These are phyloP conservation scores for Pyrus hybrid DNA, from an alignment of 331 rosid genomes.

Conservation along the genomic window DNA sequence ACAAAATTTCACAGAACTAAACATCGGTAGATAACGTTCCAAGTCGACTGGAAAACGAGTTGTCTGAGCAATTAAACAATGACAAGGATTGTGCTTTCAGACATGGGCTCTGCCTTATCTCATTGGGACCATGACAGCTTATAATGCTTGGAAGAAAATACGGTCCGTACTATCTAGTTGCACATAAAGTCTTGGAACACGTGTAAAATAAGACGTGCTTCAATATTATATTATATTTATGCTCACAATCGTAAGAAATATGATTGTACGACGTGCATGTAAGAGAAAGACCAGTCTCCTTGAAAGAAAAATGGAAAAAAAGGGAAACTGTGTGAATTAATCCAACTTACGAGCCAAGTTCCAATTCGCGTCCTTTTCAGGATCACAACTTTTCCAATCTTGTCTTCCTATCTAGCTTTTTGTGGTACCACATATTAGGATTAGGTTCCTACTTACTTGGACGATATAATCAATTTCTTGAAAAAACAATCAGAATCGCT, in stretches of 20 bases:
- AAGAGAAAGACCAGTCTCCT: not conserved
- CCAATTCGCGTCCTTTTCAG: too few species aligned
- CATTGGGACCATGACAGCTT: not conserved
- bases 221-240: not conserved
- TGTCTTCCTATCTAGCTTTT: too few species aligned
- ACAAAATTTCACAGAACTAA: not conserved
- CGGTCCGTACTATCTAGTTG: not conserved
- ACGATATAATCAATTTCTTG: not conserved
- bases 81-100: not conserved
- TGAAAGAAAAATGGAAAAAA: too few species aligned
- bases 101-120: slow-evolving; percentile 13
- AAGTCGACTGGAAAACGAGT: not conserved
- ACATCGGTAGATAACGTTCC: not conserved
- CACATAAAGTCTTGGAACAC: not conserved
- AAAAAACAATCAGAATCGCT: not conserved
- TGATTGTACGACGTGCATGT: not conserved
- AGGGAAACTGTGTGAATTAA: too few species aligned
- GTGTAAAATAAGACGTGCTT: not conserved
- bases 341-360: too few species aligned
- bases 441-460: not conserved
- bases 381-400: too few species aligned
- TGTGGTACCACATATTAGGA: too few species aligned
- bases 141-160: not conserved
- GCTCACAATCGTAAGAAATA: not conserved
- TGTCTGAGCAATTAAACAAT: not conserved